Evolutionary conservation across 257 asterid species (phyloP), one percentile per base, ranked within the genome.

Genomic region (Phtheirospermum japonicum): DNA sequence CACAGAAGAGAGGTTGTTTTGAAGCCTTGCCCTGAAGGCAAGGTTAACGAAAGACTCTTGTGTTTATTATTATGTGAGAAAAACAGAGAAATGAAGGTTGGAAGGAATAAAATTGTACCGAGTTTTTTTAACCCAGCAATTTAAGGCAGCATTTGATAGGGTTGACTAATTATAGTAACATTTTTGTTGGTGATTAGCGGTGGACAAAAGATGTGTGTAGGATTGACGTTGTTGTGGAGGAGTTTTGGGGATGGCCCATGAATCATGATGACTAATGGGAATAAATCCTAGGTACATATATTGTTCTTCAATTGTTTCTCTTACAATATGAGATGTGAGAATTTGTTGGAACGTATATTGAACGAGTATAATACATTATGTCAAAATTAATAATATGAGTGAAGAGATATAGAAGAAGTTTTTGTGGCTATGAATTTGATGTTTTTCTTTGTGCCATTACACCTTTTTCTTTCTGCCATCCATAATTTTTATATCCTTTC

Each of bases 21-120:
- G 31, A 42, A 68, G 52, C 79, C 78, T 69, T 67, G 83, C 81
- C 83, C 60, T 63, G 7, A 39, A 64, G 81, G 78, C 79, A 75
- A 79, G 85, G 83, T 77, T 52, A 33, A 55, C 56, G 73, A 52
- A 65, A 63, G 51, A 52, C 55, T 54, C 65, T 56, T 52, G 28
- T 30, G 68, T 1, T 23, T 23, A 23, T 23, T 23, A 23, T 3
- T n/a, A 23, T 17, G 71, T 17, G 50, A 36, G 45, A 48, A 28
- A 65, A 48, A 16, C 11, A 40, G 18, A 8, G 34, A 39, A 43
- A 58, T 39, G 54, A 34, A 32, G 26, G 56, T 32, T 33, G 14
- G 51, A 59, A 12, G 54, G 28, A 64, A 56, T 26, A 57, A 34
- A 48, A 56, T 4, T 18, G 40, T 36, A 23, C 31, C 36, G 20